Conservation (phyloP, 805 yeast genomes). For the Kazachstania viticola region DNA sequence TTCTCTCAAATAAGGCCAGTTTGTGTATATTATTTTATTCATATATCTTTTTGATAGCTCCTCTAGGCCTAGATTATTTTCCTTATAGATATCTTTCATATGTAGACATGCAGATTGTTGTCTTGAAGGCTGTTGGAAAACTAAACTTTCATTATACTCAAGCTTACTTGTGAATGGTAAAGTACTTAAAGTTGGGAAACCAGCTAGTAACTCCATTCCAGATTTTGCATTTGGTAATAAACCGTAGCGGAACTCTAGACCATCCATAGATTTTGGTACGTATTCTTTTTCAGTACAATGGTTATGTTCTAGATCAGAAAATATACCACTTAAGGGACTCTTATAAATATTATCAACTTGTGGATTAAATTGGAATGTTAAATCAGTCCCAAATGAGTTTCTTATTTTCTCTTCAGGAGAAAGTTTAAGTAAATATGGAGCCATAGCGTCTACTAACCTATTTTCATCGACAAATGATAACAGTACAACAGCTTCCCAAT, state of each 20-base stretch:
- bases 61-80: slow-evolving; percentile 40
- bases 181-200: slow-evolving; percentile 77
- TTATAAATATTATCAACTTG: slow-evolving; percentile 56
- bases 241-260: slow-evolving; percentile 37
- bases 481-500: slow-evolving; percentile 96
- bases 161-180: slow-evolving; percentile 48
- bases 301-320: slow-evolving; percentile 67
- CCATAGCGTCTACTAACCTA: slow-evolving; percentile 61
- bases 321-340: slow-evolving; percentile 68
- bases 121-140: slow-evolving; percentile 77
- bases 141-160: slow-evolving; percentile 50
- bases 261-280: slow-evolving; percentile 36
- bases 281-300: slow-evolving; percentile 60
- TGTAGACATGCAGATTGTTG: slow-evolving; percentile 70
- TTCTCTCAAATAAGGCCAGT: slow-evolving; percentile 89
- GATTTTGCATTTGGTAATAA: slow-evolving; percentile 52
- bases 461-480: slow-evolving; percentile 83
- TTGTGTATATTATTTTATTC: slow-evolving; percentile 55
- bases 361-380: slow-evolving; percentile 63
- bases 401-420: slow-evolving; percentile 61
- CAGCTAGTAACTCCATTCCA: slow-evolving; percentile 69
- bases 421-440: slow-evolving; percentile 49
- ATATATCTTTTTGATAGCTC: slow-evolving; percentile 55
- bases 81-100: slow-evolving; percentile 40
- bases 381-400: slow-evolving; percentile 62